Percentiles rank a stretch among this genome's conserved stretches.
Evolutionary conservation across 306 rosid genomes (phyloP).

Genomic region (Quercus rubra): DNA sequence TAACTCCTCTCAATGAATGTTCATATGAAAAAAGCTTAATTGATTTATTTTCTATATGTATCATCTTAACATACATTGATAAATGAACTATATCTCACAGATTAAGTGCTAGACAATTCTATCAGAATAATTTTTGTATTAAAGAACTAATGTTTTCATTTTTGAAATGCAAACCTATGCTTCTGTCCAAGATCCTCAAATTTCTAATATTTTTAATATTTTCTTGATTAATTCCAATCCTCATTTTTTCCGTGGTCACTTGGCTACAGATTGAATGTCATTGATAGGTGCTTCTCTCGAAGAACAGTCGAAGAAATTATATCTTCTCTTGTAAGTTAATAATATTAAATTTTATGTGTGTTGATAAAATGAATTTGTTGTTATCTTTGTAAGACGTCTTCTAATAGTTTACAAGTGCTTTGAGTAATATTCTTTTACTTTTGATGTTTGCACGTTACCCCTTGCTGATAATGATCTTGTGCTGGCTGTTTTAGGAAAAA

Average conservation of each 20-base stretch:
- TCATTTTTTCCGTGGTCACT: conserved; percentile 8
- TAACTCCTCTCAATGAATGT: too few relatives aligned
- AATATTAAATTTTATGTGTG: conserved; percentile 1
- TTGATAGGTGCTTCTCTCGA: conserved; percentile 76
- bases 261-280: conserved; percentile 57
- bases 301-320: conserved; percentile 68
- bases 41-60: background rate
- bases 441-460: conserved; percentile 3
- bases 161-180: background rate
- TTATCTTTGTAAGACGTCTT: background rate
- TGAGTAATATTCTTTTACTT: background rate
- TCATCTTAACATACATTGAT: background rate
- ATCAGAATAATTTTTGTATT: background rate
- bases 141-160: background rate
- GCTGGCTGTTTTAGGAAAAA: conserved; percentile 47
- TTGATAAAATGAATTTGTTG: background rate
- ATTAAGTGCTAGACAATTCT: background rate
- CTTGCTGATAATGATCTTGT: conserved; percentile 19
- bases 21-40: background rate
- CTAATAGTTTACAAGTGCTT: background rate
- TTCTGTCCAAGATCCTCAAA: background rate
- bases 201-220: background rate
- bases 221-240: background rate
- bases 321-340: conserved; percentile 68
- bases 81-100: background rate